Evolutionary conservation across 2,329 filamentous ascomycete species (phyloP).

Genomic region (Trichophyton rubrum): DNA sequence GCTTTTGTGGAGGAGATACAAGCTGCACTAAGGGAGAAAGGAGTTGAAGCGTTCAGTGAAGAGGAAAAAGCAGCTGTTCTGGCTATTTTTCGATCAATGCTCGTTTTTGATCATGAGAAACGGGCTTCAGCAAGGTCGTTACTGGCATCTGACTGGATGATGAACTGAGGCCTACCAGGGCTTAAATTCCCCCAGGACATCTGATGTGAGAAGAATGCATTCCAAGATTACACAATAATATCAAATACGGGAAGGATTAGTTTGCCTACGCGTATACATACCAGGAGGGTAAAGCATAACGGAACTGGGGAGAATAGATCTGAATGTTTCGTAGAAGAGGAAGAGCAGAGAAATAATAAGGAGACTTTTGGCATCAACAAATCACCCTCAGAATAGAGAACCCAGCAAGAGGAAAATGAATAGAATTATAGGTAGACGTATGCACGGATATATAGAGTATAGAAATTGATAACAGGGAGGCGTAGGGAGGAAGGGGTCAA

Average conservation of each 20-base stretch:
- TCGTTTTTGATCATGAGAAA: constrained; percentile 8
- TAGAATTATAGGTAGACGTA: not conserved
- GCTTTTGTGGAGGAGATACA: constrained; percentile 15
- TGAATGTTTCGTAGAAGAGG: not conserved
- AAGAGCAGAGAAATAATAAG: not conserved
- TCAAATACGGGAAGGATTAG: not conserved
- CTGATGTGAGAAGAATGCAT: not conserved
- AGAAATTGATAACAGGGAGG: not conserved
- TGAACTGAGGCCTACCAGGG: constrained; percentile 10
- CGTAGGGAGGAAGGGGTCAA: not conserved
- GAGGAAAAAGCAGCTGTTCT: constrained; percentile 10
- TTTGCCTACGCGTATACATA: not conserved
- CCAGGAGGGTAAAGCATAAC: not conserved
- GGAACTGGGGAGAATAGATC: no score
- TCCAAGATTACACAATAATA: not conserved
- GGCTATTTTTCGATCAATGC: constrained; percentile 11
- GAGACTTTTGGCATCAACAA: not conserved
- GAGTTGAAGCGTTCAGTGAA: constrained; percentile 9
- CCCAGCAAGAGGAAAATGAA: not conserved
- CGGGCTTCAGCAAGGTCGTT: constrained; percentile 9
- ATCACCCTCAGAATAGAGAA: not conserved
- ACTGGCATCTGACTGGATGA: constrained; percentile 11
- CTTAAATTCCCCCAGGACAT: not conserved
- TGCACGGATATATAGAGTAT: not conserved
- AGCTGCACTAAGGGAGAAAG: constrained; percentile 10